Percentiles rank a stretch among this genome's conserved stretches.
Evolutionary conservation across 2,329 filamentous ascomycete species (phyloP).

Genomic region (Colletotrichum navitas): DNA sequence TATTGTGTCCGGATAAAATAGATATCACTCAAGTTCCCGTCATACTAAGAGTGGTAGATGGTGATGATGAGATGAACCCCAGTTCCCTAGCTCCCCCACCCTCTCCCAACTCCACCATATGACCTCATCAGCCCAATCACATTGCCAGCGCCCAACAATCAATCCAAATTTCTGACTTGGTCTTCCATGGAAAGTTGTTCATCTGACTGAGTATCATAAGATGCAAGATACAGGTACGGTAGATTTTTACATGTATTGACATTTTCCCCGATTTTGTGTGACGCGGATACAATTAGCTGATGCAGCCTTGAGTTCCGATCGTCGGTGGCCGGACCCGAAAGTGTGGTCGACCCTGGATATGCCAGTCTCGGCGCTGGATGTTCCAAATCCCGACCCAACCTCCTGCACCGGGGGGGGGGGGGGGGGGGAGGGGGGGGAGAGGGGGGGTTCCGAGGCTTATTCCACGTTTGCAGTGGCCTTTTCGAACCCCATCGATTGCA

Average conservation of each 20-base stretch:
- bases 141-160: background rate
- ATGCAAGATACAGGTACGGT: background rate
- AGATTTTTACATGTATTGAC: background rate
- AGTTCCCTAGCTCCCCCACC: background rate
- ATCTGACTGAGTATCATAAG: background rate
- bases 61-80: background rate
- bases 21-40: background rate
- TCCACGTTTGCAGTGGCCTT: too few species aligned
- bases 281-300: background rate
- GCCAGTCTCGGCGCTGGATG: background rate
- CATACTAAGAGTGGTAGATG: background rate
- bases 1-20: background rate
- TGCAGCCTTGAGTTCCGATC: background rate
- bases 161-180: background rate
- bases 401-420: too few species aligned
- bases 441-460: too few species aligned
- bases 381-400: background rate
- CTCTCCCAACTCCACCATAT: conserved; percentile 11
- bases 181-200: background rate
- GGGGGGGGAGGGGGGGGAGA: too few species aligned
- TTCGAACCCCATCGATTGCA: too few species aligned
- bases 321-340: conserved; percentile 1
- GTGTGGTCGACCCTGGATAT: background rate
- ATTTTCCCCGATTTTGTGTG: background rate
- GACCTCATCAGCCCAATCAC: conserved; percentile 9